Base-by-base conservation (phyloP, 163 green algal genomes). In the Volvox carteri region DNA sequence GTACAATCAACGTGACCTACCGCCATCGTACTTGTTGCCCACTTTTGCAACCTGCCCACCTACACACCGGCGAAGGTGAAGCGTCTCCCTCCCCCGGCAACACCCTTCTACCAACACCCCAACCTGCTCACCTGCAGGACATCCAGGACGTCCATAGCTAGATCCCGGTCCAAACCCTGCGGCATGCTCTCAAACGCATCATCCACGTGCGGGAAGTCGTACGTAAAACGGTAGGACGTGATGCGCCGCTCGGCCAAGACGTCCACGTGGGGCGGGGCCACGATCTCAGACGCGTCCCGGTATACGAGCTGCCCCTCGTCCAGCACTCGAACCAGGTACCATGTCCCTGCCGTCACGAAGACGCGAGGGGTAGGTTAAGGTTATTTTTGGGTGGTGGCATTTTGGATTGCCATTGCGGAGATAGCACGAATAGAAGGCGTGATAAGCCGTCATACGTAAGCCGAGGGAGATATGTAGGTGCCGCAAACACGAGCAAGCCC, bases 281-380 rank as follows among this genome's bases (percentile, higher is more conserved):
- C 78, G 35, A 73, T 48, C 4, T 74, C 39, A 23, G 35, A 39
- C 16, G 19, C 33, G 28, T 76, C 41, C 37, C 60, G 58, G 16
- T 52, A 62, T 39, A 33, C 39, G 12, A 77, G 58, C 78, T 78
- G 78, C 28, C 9, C 25, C 37, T 86, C 78, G 23, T 65, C 54
- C 77, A 86, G 21, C 41, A 86, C 78, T 14, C 78, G 78, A 18
- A 86, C 41, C 37, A 86, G 12, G 56, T 77, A 77, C 78, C 78
- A 86, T 4, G 33, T 39, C 23, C 77, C 77, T 85, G 41, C 18
- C 28, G 41, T 25, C 12, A 25, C 8, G 65, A 33, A 21, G n/a
- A 44, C n/a, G 65, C n/a, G n/a, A n/a, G n/a, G n/a, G n/a, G n/a
- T n/a, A n/a, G n/a, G n/a, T n/a, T n/a, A n/a, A n/a, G n/a, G n/a